Base-by-base conservation (phyloP, 331 rosid species). In the Erythrophleum ivorense region DNA sequence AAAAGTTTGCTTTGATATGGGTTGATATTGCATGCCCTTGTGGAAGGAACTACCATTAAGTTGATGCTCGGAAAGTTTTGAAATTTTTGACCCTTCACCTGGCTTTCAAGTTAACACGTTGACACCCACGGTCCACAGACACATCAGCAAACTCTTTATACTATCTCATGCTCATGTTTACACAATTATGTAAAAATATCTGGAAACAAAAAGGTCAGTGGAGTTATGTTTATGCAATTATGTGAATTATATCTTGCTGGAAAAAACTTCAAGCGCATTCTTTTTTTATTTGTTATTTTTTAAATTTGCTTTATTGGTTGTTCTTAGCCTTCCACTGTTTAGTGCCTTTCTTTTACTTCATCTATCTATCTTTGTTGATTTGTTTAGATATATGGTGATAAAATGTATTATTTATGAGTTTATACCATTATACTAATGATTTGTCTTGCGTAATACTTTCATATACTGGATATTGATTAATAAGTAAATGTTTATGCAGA, bases 401-500 rank as follows among this genome's bases (percentile, higher is more conserved):
- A 38, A 72, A 48, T 38, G 24, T 53, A 49, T 58, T 67, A 60
- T 65, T 71, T 72, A 54, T 7, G 77, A 15, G 31, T 49, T 24
- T 75, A 14, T 36, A 40, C 57, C 29, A 7, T 12, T 74, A 45
- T 9, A 36, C 19, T 65, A 50, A 33, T 60, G 62, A 33, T 43
- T 75, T 82, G 36, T 59, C 76, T 80, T n/a, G 58, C 58, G 46
- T 71, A 4, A 65, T 46, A 21, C 73, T 78, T 68, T 19, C 69
- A 9, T n/a, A 55, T 62, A 52, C 71, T 48, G 72, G 60, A 76
- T 58, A 70, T 75, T 77, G 78, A 73, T 80, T 70, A 54, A 81
- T 66, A 33, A 16, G 38, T 43, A 11, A 36, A 40, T 86, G 69
- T 78, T 64, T 78, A 50, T 77, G 88, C 97, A 95, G 99, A 94